Evolutionary conservation across 139 green algal genomes (phyloP).

Genomic region (Limnomonas spitsbergensis): DNA sequence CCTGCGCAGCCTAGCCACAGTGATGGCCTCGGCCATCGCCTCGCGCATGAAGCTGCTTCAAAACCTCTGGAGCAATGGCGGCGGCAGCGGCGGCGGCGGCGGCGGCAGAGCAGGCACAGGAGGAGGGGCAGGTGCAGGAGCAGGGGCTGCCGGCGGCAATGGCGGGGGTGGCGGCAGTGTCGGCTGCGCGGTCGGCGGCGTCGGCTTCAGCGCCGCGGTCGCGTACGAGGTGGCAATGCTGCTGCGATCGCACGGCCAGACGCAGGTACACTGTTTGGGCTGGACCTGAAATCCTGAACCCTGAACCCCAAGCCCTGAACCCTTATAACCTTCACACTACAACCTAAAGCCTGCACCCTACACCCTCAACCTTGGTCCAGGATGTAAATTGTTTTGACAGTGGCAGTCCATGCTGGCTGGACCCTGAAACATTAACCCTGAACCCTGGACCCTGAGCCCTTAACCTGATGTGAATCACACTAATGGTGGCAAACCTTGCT

Average conservation of each 20-base stretch:
- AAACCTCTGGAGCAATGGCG: not conserved
- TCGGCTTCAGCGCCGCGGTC: conserved; percentile 56
- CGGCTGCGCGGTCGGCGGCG: conserved; percentile 41
- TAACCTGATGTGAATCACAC: no score
- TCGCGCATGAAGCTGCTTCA: conserved; percentile 3
- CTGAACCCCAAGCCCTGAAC: no score
- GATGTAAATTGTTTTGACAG: no score
- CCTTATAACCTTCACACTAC: no score
- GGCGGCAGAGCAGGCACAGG: not conserved
- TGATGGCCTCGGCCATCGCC: not conserved
- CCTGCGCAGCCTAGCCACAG: conserved; percentile 4
- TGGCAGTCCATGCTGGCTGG: no score
- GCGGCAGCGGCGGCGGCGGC: not conserved
- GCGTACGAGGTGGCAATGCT: conserved; percentile 71
- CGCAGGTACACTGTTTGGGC: no score
- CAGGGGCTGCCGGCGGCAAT: not conserved
- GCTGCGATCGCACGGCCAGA: conserved; percentile 25
- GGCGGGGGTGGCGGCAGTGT: conserved; percentile 15
- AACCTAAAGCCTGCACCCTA: no score
- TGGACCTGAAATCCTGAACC: no score
- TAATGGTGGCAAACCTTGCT: no score
- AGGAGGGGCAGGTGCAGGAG: conserved; percentile 1
- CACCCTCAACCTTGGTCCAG: no score
- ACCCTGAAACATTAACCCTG: no score
- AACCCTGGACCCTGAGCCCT: no score